Evolutionary conservation across 169 alveolate species (phyloP), one percentile per base, ranked within the genome.

Genomic region (Eimeria falciformis): DNA sequence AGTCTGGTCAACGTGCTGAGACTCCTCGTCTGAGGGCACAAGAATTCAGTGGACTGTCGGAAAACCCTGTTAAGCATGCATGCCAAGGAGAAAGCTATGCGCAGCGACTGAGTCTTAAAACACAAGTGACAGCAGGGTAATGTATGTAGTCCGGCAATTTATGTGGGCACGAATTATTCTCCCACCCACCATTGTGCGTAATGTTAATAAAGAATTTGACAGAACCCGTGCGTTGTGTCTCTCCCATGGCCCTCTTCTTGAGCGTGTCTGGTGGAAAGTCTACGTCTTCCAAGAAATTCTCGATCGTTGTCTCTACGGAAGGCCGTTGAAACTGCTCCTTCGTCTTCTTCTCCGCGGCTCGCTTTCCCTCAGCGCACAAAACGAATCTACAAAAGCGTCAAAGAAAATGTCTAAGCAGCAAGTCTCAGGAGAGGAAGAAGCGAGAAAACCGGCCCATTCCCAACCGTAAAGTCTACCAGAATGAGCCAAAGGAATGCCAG

Each of bases 321-420:
- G 92, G 92, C 33, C 92, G 73, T 65, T 69, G 77, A 53, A 68
- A 87, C 17, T 69, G 92, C 69, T 87, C 92, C 86, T 87, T 87
- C 46, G 92, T 87, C 62, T 87, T 87, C 92, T 71, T 87, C 86
- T 87, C 92, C 23, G 92, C 86, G 5, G 86, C 92, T 17, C 92
- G 92, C 83, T 87, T 87, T 17, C 92, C 92, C 82, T 87, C 92
- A 6, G 92, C 92, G 56, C 82, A 87, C 92, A 87, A 71, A 6
- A 87, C 92, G 27, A 87, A 87, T 77, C 92, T 87, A 77, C 27
- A 43, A 47, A 9, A 62, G 11, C 9, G 40, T 25, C 29, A 29
- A 21, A 53, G 7, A n/a, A 29, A 27, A 79, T 0, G 4, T 23
- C 5, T 23, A 33, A 33, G 40, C 40, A 33, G 40, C 40, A 33